Evolutionary conservation across 805 yeast genomes (phyloP), one percentile per base, ranked within the genome.

Genomic region (Hanseniaspora meyeri): DNA sequence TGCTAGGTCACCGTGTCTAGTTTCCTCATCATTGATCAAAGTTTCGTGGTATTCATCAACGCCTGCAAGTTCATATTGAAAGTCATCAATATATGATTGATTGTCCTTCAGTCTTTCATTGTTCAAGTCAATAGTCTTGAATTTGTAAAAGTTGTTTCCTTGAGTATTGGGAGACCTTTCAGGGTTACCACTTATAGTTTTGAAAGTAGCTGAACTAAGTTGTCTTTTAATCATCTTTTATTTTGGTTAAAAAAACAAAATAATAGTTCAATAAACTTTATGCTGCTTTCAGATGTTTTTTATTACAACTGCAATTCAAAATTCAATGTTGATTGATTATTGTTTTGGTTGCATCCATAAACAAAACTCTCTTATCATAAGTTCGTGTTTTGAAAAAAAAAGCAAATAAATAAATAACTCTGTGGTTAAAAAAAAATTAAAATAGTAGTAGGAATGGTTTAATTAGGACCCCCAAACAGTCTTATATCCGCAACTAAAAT

Each of bases 31-130:
- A 20, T 53, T 46, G 29, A 53, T 53, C 20, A 53, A 36, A 3
- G 57, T 53, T 34, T 53, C 57, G 38, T 53, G 57, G 32, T 46
- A 53, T 17, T 53, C 57, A 32, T 53, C 51, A 43, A 53, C 47
- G 14, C 57, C 57, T 8, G 42, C 10, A 3, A 53, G 19, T 39
- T 53, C 57, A 39, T 53, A 46, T n/a, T 53, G 47, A 39, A 53
- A 53, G 11, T 53, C 57, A 19, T 46, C 57, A 12, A 53, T 39
- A 16, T 53, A 53, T 27, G 57, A 45, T 38, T 45, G 40, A 24
- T 53, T 53, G 17, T 53, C 51, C 17, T 53, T 53, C 24, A 53
- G 27, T 53, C 57, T 53, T 39, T 53, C 57, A 34, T 53, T 53
- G 27, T 53, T 53, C 36, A 53, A 53, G 46, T 53, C 57, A 16